Base-by-base conservation (phyloP, 2,329 filamentous ascomycete genomes). In the Paecilomyces niveus region DNA sequence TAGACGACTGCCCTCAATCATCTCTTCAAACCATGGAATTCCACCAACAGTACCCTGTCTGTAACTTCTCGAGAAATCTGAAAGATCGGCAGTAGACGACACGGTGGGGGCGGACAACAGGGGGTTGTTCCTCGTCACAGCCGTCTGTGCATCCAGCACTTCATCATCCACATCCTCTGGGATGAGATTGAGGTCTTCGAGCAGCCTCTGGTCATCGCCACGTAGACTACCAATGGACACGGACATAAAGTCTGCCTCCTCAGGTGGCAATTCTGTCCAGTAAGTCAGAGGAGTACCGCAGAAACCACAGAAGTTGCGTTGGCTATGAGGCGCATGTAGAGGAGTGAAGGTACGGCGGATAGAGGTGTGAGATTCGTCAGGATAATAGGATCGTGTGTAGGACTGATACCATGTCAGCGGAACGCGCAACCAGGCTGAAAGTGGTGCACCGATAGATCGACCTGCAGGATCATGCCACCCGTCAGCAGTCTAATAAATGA, bases 221-320 rank as follows among this genome's bases (percentile, higher is more conserved):
- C 84, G 70, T 56, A 97, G 78, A 65, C 88, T 93, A 4, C 90
- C 90, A n/a, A 96, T 78, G 0, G 91, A 89, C 58, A 96, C 78
- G 59, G 86, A 87, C 76, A 97, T 91, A 70, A 84, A 93, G 7
- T 92, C 85, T 11, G 88, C 87, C 70, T 94, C 89, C 55, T 80
- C 80, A 0, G 74, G 77, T 0, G 89, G 88, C 24, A 84, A 75
- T 72, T 96, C 92, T 53, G 86, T 88, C 91, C 91, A 96, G 66
- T 88, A 90, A 0, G 88, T 88, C 57, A 97, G 78, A 11, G 89
- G 89, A 0, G 92, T 96, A 56, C 92, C 92, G 72, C 92, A 96
- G 77, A 89, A 95, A 24, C 92, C 92, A 75, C 92, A 97, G 74
- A 97, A 97, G 64, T 91, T 84, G 54, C 90, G 85, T 70, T 88